Conservation (phyloP, 495 filamentous ascomycete species). For the Aspergillus biplanus region DNA sequence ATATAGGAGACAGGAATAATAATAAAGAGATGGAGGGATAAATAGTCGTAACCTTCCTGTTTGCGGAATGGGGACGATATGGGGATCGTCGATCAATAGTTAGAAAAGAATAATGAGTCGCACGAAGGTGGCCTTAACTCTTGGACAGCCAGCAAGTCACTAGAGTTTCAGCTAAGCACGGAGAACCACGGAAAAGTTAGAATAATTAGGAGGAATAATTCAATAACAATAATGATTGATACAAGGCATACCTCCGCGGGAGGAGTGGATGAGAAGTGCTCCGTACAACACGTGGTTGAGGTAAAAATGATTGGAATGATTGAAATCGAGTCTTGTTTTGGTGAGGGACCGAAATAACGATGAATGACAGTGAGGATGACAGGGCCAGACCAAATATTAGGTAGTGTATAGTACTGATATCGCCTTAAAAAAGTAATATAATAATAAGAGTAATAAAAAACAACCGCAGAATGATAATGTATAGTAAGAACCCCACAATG, state of each 20-base stretch:
- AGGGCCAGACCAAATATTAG: not conserved
- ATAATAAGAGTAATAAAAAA: not conserved
- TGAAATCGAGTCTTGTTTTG: not conserved
- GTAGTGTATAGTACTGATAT: not conserved
- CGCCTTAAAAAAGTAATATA: not conserved
- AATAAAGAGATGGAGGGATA: conserved; percentile 30
- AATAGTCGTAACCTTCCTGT: conserved; percentile 17
- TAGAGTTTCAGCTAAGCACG: conserved; percentile 13
- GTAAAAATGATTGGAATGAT: not conserved
- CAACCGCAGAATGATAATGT: not conserved
- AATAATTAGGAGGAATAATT: conserved; percentile 4
- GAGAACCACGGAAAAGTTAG: not conserved
- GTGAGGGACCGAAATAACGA: not conserved
- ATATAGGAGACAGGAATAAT: conserved; percentile 15
- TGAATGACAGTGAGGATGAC: not conserved
- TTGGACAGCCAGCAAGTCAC: conserved; percentile 9
- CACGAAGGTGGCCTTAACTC: conserved; percentile 18
- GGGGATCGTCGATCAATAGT: conserved; percentile 30
- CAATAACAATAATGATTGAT: conserved; percentile 6
- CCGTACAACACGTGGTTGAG: conserved; percentile 16
- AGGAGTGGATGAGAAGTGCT: conserved; percentile 6
- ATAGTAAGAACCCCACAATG: not conserved
- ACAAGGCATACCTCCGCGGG: conserved; percentile 14
- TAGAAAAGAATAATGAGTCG: conserved; percentile 21
- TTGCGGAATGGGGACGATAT: conserved; percentile 22